Evolutionary conservation across 2,329 filamentous ascomycete genomes (phyloP).

Genomic region (Sphaerulina vaccinii): DNA sequence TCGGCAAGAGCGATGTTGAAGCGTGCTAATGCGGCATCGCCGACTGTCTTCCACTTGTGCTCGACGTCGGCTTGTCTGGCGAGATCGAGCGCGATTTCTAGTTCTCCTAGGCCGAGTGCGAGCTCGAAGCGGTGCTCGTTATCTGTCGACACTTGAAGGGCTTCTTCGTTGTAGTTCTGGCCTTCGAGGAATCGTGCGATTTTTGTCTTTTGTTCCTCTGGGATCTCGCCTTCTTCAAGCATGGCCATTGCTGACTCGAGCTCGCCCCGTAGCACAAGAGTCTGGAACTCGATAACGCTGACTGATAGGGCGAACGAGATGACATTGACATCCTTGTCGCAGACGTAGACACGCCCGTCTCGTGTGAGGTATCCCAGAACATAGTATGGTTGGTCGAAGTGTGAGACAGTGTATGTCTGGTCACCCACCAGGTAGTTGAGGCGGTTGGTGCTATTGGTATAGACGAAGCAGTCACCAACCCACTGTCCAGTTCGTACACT

Average conservation of each 20-base stretch:
- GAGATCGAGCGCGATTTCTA: constrained; percentile 81
- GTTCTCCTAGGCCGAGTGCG: constrained; percentile 75
- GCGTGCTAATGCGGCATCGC: constrained; percentile 78
- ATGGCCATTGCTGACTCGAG: constrained; percentile 88
- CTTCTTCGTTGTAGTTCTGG: constrained; percentile 94
- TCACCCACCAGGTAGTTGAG: constrained; percentile 97
- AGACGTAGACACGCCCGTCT: constrained; percentile 91
- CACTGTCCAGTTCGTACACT: constrained; percentile 92
- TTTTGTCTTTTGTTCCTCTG: constrained; percentile 94
- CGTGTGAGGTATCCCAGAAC: constrained; percentile 91
- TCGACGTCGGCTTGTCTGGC: constrained; percentile 81
- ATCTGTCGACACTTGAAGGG: constrained; percentile 90
- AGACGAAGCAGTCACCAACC: constrained; percentile 99
- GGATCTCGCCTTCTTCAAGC: constrained; percentile 67
- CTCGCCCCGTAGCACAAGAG: constrained; percentile 87
- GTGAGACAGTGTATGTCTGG: constrained; percentile 94
- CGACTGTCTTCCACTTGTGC: constrained; percentile 98
- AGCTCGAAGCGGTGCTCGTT: constrained; percentile 96
- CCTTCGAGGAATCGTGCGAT: constrained; percentile 96
- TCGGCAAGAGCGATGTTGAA: constrained; percentile 89
- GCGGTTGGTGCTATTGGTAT: constrained; percentile 94
- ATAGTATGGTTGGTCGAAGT: constrained; percentile 95
- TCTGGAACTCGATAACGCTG: constrained; percentile 94
- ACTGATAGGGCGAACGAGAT: constrained; percentile 89
- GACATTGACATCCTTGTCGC: constrained; percentile 91